These are phyloP conservation scores for Petrea volubilis DNA, from an alignment of 257 asterid species.

Conservation along the genomic window DNA sequence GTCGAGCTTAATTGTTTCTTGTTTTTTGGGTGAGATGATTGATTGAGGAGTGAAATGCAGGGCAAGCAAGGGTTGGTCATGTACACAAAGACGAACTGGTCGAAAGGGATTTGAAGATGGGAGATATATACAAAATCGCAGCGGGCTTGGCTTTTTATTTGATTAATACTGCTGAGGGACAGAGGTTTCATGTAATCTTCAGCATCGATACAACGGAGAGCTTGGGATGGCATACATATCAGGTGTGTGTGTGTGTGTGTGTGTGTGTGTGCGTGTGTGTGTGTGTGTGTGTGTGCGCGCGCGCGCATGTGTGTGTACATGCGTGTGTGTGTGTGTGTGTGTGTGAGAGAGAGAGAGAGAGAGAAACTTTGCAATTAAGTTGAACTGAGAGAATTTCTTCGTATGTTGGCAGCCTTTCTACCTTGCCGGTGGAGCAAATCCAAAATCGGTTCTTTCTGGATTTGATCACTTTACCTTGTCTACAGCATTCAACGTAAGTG, in stretches of 20 bases:
- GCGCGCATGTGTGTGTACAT: too few species aligned
- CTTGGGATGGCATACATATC: conserved; percentile 53
- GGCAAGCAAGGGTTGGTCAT: conserved; percentile 76
- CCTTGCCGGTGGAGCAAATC: conserved; percentile 79
- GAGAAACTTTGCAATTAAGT: not conserved
- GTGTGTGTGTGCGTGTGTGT: too few species aligned
- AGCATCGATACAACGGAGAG: conserved; percentile 62
- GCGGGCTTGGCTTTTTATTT: conserved; percentile 88
- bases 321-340: too few species aligned
- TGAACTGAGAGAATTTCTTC: not conserved
- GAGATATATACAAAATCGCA: conserved; percentile 70
- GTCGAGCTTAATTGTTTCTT: not conserved
- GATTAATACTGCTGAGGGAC: conserved; percentile 59
- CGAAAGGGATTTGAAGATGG: conserved; percentile 57
- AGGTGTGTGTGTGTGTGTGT: conserved; percentile 35
- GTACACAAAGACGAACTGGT: conserved; percentile 71
- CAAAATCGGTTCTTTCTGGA: conserved; percentile 75
- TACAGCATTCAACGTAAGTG: conserved; percentile 73
- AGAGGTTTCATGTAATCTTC: conserved; percentile 70
- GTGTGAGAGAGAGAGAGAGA: too few species aligned
- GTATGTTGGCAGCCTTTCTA: conserved; percentile 62
- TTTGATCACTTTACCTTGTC: conserved; percentile 65
- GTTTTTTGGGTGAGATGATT: not conserved
- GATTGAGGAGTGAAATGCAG: conserved; percentile 38
- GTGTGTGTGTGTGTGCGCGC: too few species aligned